Conservation (phyloP, 2,329 filamentous ascomycete genomes). For the Nannizziopsis arthrosporioides region DNA sequence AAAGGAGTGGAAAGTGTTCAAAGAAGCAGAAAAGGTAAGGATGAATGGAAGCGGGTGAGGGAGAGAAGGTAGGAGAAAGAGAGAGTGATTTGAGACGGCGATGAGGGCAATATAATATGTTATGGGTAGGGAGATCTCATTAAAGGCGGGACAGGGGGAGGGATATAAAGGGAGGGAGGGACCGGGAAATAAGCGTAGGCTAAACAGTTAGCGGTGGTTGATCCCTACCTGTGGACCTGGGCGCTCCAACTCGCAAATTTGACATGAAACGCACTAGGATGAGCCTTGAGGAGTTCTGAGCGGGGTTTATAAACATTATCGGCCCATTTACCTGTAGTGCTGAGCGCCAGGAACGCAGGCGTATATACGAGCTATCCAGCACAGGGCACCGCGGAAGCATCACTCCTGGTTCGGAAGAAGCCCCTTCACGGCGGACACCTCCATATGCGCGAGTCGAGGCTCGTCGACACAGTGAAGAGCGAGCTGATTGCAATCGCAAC, state of each 20-base stretch:
- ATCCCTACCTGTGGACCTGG: constrained; percentile 14
- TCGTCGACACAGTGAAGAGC: no score
- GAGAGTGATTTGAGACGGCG: not conserved
- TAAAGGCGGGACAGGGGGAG: constrained; percentile 13
- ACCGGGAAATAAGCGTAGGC: not conserved
- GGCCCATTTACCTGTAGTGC: not conserved
- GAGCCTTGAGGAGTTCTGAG: not conserved
- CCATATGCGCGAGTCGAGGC: no score
- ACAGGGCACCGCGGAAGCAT: not conserved
- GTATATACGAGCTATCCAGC: not conserved
- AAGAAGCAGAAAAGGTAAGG: constrained; percentile 16
- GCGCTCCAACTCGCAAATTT: not conserved
- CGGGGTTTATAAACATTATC: not conserved
- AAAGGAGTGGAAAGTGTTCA: constrained; percentile 13
- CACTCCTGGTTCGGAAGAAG: no score
- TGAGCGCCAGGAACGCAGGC: not conserved
- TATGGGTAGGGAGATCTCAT: constrained; percentile 12
- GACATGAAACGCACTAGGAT: constrained; percentile 6
- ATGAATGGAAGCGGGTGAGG: constrained; percentile 11
- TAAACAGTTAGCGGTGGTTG: constrained; percentile 11
- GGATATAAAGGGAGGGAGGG: constrained; percentile 15
- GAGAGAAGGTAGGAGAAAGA: constrained; percentile 12
- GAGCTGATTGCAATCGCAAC: no score
- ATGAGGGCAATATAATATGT: not conserved
- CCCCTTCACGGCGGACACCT: no score